Evolutionary conservation across 352 stramenopile genomes (phyloP).

Genomic region (Globisporangium irregulare): DNA sequence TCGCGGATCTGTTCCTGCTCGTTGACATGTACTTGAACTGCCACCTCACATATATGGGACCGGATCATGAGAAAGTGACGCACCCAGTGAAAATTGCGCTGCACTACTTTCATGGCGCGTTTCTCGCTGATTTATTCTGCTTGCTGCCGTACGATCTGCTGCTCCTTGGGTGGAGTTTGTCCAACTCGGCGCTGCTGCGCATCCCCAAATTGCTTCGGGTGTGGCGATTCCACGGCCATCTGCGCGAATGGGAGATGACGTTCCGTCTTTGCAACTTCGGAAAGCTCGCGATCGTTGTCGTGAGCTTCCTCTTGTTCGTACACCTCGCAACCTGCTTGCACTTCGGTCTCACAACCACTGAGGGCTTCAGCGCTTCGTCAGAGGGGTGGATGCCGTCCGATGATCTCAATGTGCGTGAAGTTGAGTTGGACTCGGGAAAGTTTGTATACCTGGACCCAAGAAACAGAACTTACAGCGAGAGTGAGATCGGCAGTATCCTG

Average conservation of each 20-base stretch:
- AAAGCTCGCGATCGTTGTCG: conserved; percentile 13
- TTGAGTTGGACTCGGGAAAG: conserved; percentile 8
- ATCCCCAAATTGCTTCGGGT: conserved; percentile 12
- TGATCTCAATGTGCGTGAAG: conserved; percentile 20
- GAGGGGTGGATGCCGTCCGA: conserved; percentile 28
- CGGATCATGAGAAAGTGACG: conserved; percentile 29
- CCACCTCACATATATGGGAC: conserved; percentile 29
- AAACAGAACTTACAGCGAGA: conserved; percentile 15
- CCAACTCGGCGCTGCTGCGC: conserved; percentile 1
- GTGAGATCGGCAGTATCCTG: conserved; percentile 15
- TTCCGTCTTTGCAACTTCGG: conserved; percentile 17
- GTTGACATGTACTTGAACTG: conserved; percentile 51
- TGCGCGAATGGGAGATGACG: conserved; percentile 31
- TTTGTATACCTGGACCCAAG: conserved; percentile 16
- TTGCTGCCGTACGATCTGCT: conserved; percentile 41
- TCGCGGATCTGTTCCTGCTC: conserved; percentile 35
- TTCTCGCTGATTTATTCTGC: conserved; percentile 36
- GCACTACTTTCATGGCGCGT: conserved; percentile 27
- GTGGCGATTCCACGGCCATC: conserved; percentile 33
- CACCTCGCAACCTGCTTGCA: conserved; percentile 33
- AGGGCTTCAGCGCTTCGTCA: conserved; percentile 24
- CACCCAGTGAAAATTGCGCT: conserved; percentile 22
- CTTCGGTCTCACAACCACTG: conserved; percentile 29
- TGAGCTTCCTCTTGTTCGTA: conserved; percentile 24
- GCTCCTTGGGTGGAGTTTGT: conserved; percentile 3